These are phyloP conservation scores for Solanum peruvianum DNA, from an alignment of 257 asterid genomes.

Conservation along the genomic window DNA sequence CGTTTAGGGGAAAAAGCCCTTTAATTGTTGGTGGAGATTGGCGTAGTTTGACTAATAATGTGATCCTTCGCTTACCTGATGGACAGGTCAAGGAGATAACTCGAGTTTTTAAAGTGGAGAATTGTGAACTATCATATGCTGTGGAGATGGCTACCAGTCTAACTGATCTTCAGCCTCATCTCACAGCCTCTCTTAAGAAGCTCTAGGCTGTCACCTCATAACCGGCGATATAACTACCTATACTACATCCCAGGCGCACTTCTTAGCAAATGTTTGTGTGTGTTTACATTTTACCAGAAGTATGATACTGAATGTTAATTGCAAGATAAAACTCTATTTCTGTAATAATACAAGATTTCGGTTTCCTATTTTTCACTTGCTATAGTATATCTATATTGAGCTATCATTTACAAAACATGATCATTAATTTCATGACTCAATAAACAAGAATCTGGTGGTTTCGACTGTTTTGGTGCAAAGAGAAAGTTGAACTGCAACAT, in stretches of 20 bases:
- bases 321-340: neutral
- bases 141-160: constrained; percentile 50
- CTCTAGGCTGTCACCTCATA: neutral
- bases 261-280: neutral
- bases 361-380: neutral
- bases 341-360: neutral
- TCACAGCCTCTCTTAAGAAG: constrained; percentile 49
- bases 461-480: neutral
- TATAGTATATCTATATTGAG: neutral
- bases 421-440: neutral
- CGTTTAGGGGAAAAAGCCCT: neutral
- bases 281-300: neutral
- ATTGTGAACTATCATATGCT: constrained; percentile 32
- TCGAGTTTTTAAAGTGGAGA: constrained; percentile 32
- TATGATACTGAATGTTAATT: neutral
- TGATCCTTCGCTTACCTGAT: neutral
- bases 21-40: neutral
- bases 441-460: neutral
- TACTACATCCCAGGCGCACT: neutral
- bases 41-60: neutral
- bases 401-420: neutral
- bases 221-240: neutral
- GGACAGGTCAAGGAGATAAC: constrained; percentile 49
- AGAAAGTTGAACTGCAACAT: neutral
- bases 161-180: constrained; percentile 35